Conservation (phyloP, 495 filamentous ascomycete species). For the Aspergillus saccharolyticus region DNA sequence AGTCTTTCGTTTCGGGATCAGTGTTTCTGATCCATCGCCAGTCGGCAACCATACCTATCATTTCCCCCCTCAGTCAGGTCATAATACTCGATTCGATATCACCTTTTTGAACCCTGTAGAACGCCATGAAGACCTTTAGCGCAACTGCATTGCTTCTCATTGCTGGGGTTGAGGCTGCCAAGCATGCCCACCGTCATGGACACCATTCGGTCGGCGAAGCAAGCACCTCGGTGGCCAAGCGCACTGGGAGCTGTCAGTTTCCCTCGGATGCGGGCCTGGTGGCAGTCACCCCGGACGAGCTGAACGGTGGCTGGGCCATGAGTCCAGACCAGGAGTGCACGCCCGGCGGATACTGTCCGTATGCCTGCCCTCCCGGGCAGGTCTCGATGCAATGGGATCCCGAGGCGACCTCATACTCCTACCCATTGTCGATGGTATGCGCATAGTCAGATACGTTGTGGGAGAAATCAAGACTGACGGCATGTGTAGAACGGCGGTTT, state of each 20-base stretch:
- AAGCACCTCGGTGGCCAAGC: constrained; percentile 30
- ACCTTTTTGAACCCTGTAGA: constrained; percentile 19
- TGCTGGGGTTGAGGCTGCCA: constrained; percentile 43
- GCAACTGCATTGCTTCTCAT: constrained; percentile 54
- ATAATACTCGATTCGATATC: constrained; percentile 3
- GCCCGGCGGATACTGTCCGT: constrained; percentile 69
- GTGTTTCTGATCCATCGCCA: neutral
- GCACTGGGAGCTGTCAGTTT: constrained; percentile 56
- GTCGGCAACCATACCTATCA: neutral
- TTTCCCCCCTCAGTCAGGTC: neutral
- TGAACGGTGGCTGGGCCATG: constrained; percentile 80
- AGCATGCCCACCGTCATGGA: constrained; percentile 31
- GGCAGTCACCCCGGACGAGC: constrained; percentile 54
- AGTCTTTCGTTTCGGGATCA: constrained; percentile 16
- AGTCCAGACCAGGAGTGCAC: constrained; percentile 68
- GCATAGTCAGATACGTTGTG: neutral
- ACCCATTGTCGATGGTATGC: constrained; percentile 71
- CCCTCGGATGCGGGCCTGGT: constrained; percentile 65
- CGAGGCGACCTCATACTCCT: constrained; percentile 59
- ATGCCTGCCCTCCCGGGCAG: constrained; percentile 71
- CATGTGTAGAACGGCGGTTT: constrained; percentile 63
- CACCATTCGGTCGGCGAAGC: constrained; percentile 15
- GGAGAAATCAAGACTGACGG: neutral
- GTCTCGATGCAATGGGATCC: constrained; percentile 79
- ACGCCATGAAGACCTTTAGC: constrained; percentile 36